Percentiles rank a stretch among this genome's conserved stretches.
Evolutionary conservation across 495 filamentous ascomycete genomes (phyloP).

Genomic region (Gamarada debralockiae): DNA sequence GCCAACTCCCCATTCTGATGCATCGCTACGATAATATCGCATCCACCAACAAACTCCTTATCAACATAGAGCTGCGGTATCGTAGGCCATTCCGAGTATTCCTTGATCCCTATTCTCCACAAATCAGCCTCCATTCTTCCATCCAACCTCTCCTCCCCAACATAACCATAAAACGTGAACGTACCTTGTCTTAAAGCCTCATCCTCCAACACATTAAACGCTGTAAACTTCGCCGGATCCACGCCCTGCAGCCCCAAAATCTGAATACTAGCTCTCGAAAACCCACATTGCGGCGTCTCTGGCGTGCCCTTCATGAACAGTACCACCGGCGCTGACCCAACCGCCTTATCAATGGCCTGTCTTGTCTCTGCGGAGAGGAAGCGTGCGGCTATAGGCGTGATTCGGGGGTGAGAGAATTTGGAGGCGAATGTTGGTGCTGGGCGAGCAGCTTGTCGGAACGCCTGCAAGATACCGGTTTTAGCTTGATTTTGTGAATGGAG

Average conservation of each 20-base stretch:
- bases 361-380: slow-evolving; percentile 69
- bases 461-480: slow-evolving; percentile 6
- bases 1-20: slow-evolving; percentile 94
- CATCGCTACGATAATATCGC: slow-evolving; percentile 96
- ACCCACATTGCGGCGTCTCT: slow-evolving; percentile 95
- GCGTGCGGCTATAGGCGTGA: slow-evolving; percentile 16
- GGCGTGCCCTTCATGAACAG: slow-evolving; percentile 99
- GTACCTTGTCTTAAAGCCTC: slow-evolving; percentile 78
- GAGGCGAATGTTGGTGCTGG: slow-evolving; percentile 29
- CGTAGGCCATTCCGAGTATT: slow-evolving; percentile 98
- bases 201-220: slow-evolving; percentile 95
- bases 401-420: slow-evolving; percentile 13
- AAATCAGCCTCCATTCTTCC: neutral
- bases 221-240: slow-evolving; percentile 92
- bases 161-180: slow-evolving; percentile 23
- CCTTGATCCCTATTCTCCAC: slow-evolving; percentile 95
- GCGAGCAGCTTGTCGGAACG: slow-evolving; percentile 33
- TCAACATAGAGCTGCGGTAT: slow-evolving; percentile 95
- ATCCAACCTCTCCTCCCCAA: neutral
- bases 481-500: too few species aligned
- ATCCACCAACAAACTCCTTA: slow-evolving; percentile 94
- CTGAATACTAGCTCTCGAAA: slow-evolving; percentile 92
- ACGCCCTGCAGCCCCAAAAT: slow-evolving; percentile 93
- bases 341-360: slow-evolving; percentile 81
- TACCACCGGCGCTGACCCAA: slow-evolving; percentile 81